phyloP scores from a whole-genome alignment of 2,329 filamentous ascomycete genomes.

The Massarina eburnea region DNA sequence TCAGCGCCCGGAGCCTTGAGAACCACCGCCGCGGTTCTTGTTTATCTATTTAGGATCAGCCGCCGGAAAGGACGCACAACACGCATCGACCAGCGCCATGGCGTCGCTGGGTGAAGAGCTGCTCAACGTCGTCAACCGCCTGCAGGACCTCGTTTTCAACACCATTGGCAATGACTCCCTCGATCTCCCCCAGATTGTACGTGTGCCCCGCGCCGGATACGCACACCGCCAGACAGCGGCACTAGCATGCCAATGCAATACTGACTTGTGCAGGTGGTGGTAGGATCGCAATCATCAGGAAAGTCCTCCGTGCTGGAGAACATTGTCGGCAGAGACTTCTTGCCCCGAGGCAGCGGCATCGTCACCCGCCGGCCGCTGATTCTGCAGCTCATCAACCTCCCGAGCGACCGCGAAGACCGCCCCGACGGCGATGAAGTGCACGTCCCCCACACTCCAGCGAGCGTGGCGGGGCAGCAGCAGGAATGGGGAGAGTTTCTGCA shows the following conservation, averaged over 20 bases:
- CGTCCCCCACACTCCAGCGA: conserved; percentile 75
- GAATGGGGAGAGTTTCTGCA: conserved; percentile 98
- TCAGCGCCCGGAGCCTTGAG: conserved; percentile 8
- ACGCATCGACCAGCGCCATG: conserved; percentile 58
- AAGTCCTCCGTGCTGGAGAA: conserved; percentile 99
- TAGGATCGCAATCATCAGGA: conserved; percentile 96
- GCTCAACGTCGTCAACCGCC: conserved; percentile 92
- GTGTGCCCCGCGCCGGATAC: conserved; percentile 58
- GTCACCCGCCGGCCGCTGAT: conserved; percentile 93
- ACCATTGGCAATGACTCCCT: conserved; percentile 98
- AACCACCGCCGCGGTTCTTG: conserved; percentile 13
- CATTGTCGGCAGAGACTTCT: conserved; percentile 95
- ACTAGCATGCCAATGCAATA: not conserved
- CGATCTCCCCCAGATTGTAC: conserved; percentile 96
- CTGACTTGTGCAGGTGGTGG: conserved; percentile 73
- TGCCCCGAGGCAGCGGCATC: conserved; percentile 94
- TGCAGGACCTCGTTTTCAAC: conserved; percentile 98
- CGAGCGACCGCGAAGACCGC: conserved; percentile 69
- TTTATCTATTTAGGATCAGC: conserved; percentile 27
- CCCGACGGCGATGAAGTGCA: conserved; percentile 65
- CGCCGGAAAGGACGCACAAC: conserved; percentile 22
- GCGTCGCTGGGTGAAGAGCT: conserved; percentile 94
- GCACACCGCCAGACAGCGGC: not conserved
- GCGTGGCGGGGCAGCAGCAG: conserved; percentile 65
- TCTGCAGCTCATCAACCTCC: conserved; percentile 96